phyloP scores from a whole-genome alignment of 2,329 filamentous ascomycete species.

The Penicillium rolfsii region DNA sequence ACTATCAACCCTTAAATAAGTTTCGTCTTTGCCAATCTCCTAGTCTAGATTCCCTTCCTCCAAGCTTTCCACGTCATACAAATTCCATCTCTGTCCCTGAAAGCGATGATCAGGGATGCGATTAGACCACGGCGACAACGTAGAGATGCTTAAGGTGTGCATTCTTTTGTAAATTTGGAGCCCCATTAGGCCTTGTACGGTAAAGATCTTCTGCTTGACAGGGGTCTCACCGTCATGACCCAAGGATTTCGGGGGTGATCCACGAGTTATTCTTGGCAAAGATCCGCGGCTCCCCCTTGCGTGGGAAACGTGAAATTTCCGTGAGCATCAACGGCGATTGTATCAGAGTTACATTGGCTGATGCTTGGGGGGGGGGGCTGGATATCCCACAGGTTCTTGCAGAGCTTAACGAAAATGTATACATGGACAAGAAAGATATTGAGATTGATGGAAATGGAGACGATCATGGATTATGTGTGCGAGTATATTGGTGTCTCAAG shows the following conservation, averaged over 20 bases:
- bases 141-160: background rate
- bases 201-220: background rate
- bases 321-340: background rate
- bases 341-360: conserved; percentile 1
- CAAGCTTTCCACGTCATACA: background rate
- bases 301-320: background rate
- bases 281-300: background rate
- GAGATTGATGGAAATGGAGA: background rate
- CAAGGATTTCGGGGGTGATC: background rate
- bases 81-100: conserved; percentile 1
- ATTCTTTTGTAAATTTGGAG: conserved; percentile 1
- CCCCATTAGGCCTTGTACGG: background rate
- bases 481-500: background rate
- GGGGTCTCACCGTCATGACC: conserved; percentile 1
- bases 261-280: background rate
- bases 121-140: background rate
- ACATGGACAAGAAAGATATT: background rate
- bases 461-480: background rate
- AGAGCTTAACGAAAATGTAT: background rate
- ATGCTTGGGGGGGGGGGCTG: background rate
- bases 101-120: background rate
- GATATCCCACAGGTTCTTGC: background rate
- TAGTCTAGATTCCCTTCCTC: background rate
- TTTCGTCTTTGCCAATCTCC: background rate
- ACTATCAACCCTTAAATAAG: background rate